Evolutionary conservation across 768 basidiomycete genomes (phyloP), one percentile per base, ranked within the genome.

Genomic region (Leccinum aurantiacum): DNA sequence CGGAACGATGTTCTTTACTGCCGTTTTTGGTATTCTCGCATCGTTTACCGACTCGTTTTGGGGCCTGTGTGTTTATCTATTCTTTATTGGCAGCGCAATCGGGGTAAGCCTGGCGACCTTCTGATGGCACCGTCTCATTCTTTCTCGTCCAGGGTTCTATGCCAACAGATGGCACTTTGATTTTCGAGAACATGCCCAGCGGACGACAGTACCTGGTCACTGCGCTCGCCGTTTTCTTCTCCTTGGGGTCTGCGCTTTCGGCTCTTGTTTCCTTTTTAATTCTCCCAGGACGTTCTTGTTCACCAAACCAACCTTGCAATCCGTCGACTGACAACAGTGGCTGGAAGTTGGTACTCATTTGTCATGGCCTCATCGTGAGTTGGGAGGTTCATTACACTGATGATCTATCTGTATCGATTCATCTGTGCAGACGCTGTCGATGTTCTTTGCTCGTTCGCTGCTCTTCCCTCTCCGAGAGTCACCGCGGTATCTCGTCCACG

Each of bases 401-500:
- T n/a, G 8, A 53, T 54, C 19, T 65, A 3, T 80, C 82, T 3
- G 7, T 55, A 44, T 59, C 48, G 27, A 58, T 49, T 56, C 25
- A 65, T 56, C 44, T 46, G 8, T 38, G 27, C 67, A 98, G 95
- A 97, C 94, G 9, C 75, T 95, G 7, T 74, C 78, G 3, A 95
- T 98, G 90, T 95, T 94, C 72, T 69, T 91, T 27, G 87, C 87
- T 14, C 90, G 97, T n/a, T 91, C 95, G 58, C 76, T 90, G 8
- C 87, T 98, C 73, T 97, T 98, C 81, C 86, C 88, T 17, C 77
- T 99, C 6, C 90, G 97, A 72, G 97, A 99, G 75, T 95, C 94
- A 0, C 95, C 97, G 1, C 86, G 94, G 25, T 98, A 88, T 70
- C 88, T 99, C 60, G 93, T 96, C 5, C 88, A 94, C 50, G 88